phyloP scores from a whole-genome alignment of 768 basidiomycete genomes.

The Crassisporium funariophilum region DNA sequence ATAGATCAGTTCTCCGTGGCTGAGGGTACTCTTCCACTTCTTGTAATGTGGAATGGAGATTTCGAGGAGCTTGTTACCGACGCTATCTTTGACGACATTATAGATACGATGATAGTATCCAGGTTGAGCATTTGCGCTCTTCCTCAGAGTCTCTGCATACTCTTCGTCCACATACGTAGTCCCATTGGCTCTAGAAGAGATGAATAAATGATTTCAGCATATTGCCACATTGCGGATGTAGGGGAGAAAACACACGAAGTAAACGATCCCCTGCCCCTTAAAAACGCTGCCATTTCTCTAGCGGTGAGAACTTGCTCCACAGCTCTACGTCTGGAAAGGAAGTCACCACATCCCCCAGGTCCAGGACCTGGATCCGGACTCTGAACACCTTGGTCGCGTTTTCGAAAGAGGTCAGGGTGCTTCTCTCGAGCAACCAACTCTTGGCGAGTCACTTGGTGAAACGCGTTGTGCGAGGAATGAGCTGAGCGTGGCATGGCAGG shows the following conservation, averaged over 20 bases:
- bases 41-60: slow-evolving; percentile 19
- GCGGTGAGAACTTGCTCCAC: slow-evolving; percentile 14
- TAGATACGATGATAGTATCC: slow-evolving; percentile 9
- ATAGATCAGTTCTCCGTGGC: slow-evolving; percentile 5
- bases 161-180: slow-evolving; percentile 12
- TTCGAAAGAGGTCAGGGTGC: slow-evolving; percentile 14
- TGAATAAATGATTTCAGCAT: not conserved
- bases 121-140: not conserved
- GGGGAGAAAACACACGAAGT: slow-evolving; percentile 9
- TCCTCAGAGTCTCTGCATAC: not conserved
- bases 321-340: not conserved
- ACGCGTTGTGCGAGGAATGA: not conserved
- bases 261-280: slow-evolving; percentile 14
- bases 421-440: slow-evolving; percentile 9
- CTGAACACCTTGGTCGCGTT: slow-evolving; percentile 6
- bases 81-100: slow-evolving; percentile 13
- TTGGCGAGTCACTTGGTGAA: slow-evolving; percentile 8
- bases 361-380: not conserved
- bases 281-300: slow-evolving; percentile 11
- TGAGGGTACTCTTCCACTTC: slow-evolving; percentile 17
- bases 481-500: not conserved
- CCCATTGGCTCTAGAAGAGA: slow-evolving; percentile 10
- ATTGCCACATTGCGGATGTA: too few relatives aligned
- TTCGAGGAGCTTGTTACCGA: slow-evolving; percentile 16
- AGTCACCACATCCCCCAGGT: too few relatives aligned